Conservation (phyloP, 2,329 filamentous ascomycete genomes). For the Colletotrichum lini region DNA sequence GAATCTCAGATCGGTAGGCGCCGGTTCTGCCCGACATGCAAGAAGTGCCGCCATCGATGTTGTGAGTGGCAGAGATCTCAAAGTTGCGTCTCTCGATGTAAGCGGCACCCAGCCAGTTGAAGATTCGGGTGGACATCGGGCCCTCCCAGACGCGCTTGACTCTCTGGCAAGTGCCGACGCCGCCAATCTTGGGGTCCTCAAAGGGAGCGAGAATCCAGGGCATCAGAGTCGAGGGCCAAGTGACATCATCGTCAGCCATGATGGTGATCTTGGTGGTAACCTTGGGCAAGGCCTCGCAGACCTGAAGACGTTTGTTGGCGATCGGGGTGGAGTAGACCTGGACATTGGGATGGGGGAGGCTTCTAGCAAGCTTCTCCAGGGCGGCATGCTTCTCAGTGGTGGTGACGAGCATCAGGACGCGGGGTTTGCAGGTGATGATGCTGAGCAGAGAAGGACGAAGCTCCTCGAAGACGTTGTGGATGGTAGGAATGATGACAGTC, state of each 20-base stretch:
- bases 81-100: conserved; percentile 97
- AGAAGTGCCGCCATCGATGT: conserved; percentile 95
- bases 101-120: conserved; percentile 91
- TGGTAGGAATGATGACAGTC: conserved; percentile 93
- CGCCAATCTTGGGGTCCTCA: conserved; percentile 85
- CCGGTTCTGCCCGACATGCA: conserved; percentile 96
- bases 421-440: conserved; percentile 78
- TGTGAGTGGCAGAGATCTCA: conserved; percentile 95
- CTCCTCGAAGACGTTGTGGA: conserved; percentile 89
- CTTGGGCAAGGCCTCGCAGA: conserved; percentile 90
- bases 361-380: conserved; percentile 76
- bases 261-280: conserved; percentile 88
- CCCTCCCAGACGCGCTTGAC: conserved; percentile 78
- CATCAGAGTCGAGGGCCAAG: conserved; percentile 88
- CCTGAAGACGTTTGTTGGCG: conserved; percentile 95
- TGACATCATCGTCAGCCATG: conserved; percentile 96
- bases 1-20: conserved; percentile 89
- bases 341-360: conserved; percentile 73
- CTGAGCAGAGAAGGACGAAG: conserved; percentile 85
- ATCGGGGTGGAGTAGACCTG: conserved; percentile 83
- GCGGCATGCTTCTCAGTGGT: conserved; percentile 83
- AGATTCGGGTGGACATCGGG: conserved; percentile 74
- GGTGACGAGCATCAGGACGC: conserved; percentile 87
- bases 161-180: conserved; percentile 92
- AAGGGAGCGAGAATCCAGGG: conserved; percentile 96